Percentiles rank a stretch among this genome's conserved stretches.
Conservation (phyloP, 2,329 filamentous ascomycete genomes). For the Chaetomium strumarium region DNA sequence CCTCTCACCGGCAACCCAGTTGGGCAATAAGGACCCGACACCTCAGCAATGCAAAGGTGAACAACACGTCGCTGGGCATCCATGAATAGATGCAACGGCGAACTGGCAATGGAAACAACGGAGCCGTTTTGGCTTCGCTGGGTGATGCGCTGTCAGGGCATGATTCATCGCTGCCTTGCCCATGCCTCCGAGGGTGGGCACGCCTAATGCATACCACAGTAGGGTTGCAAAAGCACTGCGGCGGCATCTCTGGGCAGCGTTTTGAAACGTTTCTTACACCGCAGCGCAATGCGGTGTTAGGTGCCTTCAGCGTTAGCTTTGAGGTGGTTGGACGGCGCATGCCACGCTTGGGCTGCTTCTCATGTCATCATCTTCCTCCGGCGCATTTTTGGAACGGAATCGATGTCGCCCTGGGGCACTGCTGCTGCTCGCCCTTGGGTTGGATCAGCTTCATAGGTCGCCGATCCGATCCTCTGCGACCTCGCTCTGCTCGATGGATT, state of each 20-base stretch:
- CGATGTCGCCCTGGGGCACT: background rate
- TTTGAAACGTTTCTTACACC: constrained; percentile 3
- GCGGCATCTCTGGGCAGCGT: background rate
- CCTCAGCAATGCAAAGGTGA: too few relatives aligned
- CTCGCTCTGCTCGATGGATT: background rate
- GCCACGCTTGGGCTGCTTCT: constrained; percentile 13
- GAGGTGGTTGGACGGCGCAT: constrained; percentile 1
- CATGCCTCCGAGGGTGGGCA: constrained; percentile 3
- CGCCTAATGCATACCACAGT: background rate
- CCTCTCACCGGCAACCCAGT: too few relatives aligned
- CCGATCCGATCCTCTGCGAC: constrained; percentile 9
- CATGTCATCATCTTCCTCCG: constrained; percentile 10
- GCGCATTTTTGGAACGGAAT: constrained; percentile 12
- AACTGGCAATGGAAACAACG: too few relatives aligned
- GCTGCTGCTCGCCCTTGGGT: background rate
- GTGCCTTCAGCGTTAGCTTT: background rate
- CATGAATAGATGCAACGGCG: too few relatives aligned
- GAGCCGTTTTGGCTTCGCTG: background rate
- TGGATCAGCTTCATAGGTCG: constrained; percentile 3
- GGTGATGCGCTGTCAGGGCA: constrained; percentile 8
- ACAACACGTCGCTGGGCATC: too few relatives aligned
- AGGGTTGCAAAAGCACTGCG: constrained; percentile 1
- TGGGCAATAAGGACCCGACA: too few relatives aligned
- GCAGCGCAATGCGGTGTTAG: too few relatives aligned
- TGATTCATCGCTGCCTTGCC: constrained; percentile 8